Conservation (phyloP, 441 rosid species). For the Eutrema salsugineum region DNA sequence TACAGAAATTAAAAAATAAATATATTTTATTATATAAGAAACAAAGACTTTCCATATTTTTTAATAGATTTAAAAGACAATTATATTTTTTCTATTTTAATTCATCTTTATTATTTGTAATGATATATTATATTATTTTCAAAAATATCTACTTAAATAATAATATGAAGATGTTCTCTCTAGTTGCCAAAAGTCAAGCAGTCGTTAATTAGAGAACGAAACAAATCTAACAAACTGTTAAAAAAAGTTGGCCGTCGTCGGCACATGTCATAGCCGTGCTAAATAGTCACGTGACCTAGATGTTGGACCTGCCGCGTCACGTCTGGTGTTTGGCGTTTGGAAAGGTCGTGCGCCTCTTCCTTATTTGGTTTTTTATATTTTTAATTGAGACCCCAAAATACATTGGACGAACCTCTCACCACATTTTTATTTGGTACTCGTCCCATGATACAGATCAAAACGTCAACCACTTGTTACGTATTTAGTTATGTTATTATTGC, state of each 20-base stretch:
- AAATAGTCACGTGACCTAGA: constrained; percentile 16
- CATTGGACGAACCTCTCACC: constrained; percentile 8
- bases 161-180: too few species aligned
- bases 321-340: constrained; percentile 23
- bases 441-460: constrained; percentile 17
- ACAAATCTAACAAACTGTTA: too few species aligned
- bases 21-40: too few species aligned
- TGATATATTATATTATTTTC: too few species aligned
- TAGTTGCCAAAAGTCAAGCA: too few species aligned
- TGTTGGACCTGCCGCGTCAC: constrained; percentile 20
- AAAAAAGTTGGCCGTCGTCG: neutral
- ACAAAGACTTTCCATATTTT: too few species aligned
- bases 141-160: too few species aligned
- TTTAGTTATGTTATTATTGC: neutral
- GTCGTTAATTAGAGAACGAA: too few species aligned
- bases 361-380: neutral
- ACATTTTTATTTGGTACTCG: constrained; percentile 15
- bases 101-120: too few species aligned
- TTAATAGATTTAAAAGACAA: too few species aligned
- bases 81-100: too few species aligned
- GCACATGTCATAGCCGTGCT: neutral
- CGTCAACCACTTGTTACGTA: constrained; percentile 20
- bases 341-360: constrained; percentile 32
- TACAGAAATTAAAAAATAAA: too few species aligned
- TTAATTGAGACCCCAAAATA: neutral